Evolutionary conservation across 148 eudicot species (phyloP).

Genomic region (Vaccinium vitisidaea): DNA sequence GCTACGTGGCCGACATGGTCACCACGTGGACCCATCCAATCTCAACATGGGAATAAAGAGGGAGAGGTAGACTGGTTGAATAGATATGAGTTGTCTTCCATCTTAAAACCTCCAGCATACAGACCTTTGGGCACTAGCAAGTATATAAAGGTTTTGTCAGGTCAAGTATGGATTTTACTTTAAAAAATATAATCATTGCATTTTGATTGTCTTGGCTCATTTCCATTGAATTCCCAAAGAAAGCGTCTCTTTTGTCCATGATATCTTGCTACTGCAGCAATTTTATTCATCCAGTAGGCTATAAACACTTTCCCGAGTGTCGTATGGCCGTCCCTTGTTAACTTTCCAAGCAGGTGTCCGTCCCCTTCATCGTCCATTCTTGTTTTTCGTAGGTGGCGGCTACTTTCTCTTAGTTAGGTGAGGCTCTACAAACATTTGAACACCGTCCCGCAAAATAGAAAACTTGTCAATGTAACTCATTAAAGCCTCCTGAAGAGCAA

Average conservation of each 20-base stretch:
- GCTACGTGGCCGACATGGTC: neutral
- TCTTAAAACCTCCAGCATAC: neutral
- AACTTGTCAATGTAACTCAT: neutral
- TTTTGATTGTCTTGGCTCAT: neutral
- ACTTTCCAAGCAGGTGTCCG: neutral
- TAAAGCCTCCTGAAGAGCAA: neutral
- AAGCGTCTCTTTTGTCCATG: neutral
- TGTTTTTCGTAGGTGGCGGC: neutral
- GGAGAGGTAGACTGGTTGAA: neutral
- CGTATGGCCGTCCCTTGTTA: neutral
- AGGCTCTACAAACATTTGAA: neutral
- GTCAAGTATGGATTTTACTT: neutral
- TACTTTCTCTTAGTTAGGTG: neutral
- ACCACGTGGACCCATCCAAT: neutral
- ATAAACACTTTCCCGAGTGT: neutral
- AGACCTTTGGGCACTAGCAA: neutral
- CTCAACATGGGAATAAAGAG: neutral
- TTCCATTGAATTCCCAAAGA: neutral
- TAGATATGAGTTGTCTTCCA: conserved; percentile 1
- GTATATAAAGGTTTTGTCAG: neutral
- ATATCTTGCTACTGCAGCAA: neutral
- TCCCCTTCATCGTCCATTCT: neutral
- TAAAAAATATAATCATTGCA: neutral
- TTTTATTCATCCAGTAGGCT: neutral
- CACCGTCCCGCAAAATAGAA: neutral